These are phyloP conservation scores for Otatea glauca DNA, from an alignment of 176 grass and related monocot genomes.

Conservation along the genomic window DNA sequence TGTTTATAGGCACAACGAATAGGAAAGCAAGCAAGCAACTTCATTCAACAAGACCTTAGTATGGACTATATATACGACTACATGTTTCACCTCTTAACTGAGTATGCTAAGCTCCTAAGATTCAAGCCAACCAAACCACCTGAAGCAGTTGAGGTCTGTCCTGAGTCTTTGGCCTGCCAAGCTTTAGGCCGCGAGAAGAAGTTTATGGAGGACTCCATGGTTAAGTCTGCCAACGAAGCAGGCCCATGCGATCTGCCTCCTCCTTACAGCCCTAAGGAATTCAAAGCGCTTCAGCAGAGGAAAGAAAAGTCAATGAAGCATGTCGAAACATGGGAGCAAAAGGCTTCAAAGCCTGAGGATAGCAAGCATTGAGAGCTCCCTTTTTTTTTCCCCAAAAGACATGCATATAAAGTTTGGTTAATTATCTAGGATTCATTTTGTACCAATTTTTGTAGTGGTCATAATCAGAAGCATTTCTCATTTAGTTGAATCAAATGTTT, in stretches of 20 bases:
- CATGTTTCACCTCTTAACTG: conserved; percentile 91
- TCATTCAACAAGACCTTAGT: conserved; percentile 71
- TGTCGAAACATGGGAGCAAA: conserved; percentile 68
- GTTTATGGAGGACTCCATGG: conserved; percentile 85
- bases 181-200: conserved; percentile 58
- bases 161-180: conserved; percentile 70
- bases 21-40: conserved; percentile 76
- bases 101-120: conserved; percentile 88
- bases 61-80: conserved; percentile 90
- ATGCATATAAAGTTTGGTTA: conserved; percentile 27
- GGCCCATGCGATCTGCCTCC: conserved; percentile 70
- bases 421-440: conserved; percentile 28
- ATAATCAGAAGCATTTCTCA: conserved; percentile 39
- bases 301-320: conserved; percentile 65
- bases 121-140: conserved; percentile 74
- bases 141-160: conserved; percentile 70
- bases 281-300: conserved; percentile 38
- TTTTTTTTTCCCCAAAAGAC: not conserved
- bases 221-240: conserved; percentile 50
- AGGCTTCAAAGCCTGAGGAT: conserved; percentile 39
- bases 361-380: conserved; percentile 45
- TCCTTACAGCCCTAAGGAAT: conserved; percentile 58
- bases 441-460: conserved; percentile 36
- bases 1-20: conserved; percentile 74
- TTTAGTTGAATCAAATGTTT: conserved; percentile 29